A percentile compares a stretch with the other conserved stretches of the same genome.
Evolutionary conservation across 805 yeast genomes (phyloP).

Genomic region (Starmerella etchellsii): DNA sequence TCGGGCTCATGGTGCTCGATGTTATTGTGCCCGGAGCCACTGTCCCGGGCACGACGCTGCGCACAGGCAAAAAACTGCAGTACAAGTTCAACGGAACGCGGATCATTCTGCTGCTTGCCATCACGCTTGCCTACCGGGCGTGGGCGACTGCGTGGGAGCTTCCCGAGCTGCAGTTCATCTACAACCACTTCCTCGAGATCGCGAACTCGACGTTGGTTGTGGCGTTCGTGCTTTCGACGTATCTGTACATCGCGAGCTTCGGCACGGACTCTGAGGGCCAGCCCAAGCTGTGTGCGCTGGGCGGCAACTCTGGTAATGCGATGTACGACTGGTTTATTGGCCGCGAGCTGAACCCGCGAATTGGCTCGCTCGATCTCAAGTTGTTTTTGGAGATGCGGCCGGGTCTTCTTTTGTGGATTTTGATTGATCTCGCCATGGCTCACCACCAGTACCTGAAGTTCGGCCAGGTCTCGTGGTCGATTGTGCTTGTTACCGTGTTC

Average conservation of each 20-base stretch:
- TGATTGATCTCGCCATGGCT: slow-evolving; percentile 62
- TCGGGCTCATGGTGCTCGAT: slow-evolving; percentile 50
- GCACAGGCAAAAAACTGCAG: slow-evolving; percentile 59
- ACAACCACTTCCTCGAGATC: slow-evolving; percentile 53
- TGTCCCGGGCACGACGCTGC: slow-evolving; percentile 50
- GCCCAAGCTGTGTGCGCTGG: slow-evolving; percentile 57
- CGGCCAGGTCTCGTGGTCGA: slow-evolving; percentile 56
- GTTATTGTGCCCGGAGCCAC: slow-evolving; percentile 50
- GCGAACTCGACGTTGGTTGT: slow-evolving; percentile 51
- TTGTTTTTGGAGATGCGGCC: slow-evolving; percentile 89
- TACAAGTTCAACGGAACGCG: slow-evolving; percentile 76
- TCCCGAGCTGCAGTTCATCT: slow-evolving; percentile 72
- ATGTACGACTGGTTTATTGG: slow-evolving; percentile 95
- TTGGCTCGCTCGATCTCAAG: slow-evolving; percentile 77
- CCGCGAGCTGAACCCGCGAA: slow-evolving; percentile 84
- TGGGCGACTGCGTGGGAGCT: slow-evolving; percentile 38
- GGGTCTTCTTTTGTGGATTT: slow-evolving; percentile 76
- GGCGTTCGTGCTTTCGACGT: slow-evolving; percentile 47
- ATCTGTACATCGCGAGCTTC: slow-evolving; percentile 58
- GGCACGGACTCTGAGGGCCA: slow-evolving; percentile 28
- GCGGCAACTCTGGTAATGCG: slow-evolving; percentile 69
- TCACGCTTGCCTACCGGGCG: slow-evolving; percentile 39
- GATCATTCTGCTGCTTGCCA: slow-evolving; percentile 33
- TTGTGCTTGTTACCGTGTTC: slow-evolving; percentile 51
- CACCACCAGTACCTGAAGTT: slow-evolving; percentile 61